These are phyloP conservation scores for Hyphodiscus hymeniophilus DNA, from an alignment of 495 filamentous ascomycete species.

Conservation along the genomic window DNA sequence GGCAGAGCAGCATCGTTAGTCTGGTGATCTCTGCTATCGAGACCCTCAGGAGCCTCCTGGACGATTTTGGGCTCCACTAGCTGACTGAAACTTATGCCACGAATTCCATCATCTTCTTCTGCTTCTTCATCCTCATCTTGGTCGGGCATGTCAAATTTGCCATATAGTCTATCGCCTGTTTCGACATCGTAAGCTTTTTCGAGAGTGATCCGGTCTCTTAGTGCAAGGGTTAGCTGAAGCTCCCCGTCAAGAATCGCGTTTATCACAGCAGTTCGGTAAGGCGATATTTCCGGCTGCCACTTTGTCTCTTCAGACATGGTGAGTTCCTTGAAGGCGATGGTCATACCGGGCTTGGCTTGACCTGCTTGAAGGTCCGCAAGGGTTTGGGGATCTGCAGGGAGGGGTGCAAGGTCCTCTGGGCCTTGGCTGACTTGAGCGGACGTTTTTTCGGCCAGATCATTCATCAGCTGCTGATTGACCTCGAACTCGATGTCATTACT, in stretches of 20 bases:
- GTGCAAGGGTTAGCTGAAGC: conserved; percentile 57
- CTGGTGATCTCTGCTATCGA: neutral
- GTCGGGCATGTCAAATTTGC: conserved; percentile 60
- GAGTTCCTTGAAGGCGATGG: conserved; percentile 75
- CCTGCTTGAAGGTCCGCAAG: conserved; percentile 46
- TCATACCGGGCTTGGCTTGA: conserved; percentile 50
- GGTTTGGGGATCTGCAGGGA: conserved; percentile 54
- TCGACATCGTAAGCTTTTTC: conserved; percentile 40
- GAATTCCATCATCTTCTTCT: conserved; percentile 43
- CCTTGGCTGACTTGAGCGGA: conserved; percentile 25
- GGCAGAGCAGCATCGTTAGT: conserved; percentile 9
- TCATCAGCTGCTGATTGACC: conserved; percentile 27
- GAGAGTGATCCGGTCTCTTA: conserved; percentile 51
- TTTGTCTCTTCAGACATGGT: conserved; percentile 64
- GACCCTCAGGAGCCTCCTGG: conserved; percentile 23
- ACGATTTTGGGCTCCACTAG: conserved; percentile 57
- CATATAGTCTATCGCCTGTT: too few species aligned
- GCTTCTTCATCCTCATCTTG: conserved; percentile 43
- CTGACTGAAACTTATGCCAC: conserved; percentile 44
- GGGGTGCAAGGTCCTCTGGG: conserved; percentile 52
- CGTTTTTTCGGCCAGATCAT: conserved; percentile 22
- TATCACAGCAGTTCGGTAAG: conserved; percentile 59
- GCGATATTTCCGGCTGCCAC: conserved; percentile 68
- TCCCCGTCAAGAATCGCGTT: conserved; percentile 35
- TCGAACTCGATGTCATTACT: conserved; percentile 19